A percentile compares a stretch with the other conserved stretches of the same genome.
These are phyloP conservation scores for Cladosporium oxysporum DNA, from an alignment of 2,329 filamentous ascomycete species.

Conservation along the genomic window DNA sequence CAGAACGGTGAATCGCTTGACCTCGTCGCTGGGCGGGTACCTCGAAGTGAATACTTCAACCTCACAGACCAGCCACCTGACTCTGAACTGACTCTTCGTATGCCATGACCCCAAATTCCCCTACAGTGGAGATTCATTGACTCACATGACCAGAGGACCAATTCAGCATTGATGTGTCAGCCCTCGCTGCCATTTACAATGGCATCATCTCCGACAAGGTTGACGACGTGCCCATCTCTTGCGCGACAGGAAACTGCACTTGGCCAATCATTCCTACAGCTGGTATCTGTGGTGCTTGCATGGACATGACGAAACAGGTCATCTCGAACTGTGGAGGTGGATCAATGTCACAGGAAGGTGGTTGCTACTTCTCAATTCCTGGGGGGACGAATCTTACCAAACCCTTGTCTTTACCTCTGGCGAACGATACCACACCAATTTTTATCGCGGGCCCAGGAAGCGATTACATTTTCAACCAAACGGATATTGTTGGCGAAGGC, in stretches of 20 bases:
- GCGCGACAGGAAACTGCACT: constrained; percentile 19
- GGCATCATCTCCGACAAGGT: constrained; percentile 10
- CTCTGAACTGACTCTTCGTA: constrained; percentile 3
- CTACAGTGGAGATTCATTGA: neutral
- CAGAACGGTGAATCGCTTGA: neutral
- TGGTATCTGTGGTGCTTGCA: constrained; percentile 19
- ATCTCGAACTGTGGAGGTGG: neutral
- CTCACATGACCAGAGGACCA: neutral
- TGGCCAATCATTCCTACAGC: constrained; percentile 18
- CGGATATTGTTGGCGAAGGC: constrained; percentile 8
- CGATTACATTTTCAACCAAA: constrained; percentile 11
- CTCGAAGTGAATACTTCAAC: constrained; percentile 8
- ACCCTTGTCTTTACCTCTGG: neutral
- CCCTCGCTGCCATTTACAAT: constrained; percentile 11
- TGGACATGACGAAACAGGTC: neutral
- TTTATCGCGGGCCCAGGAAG: constrained; percentile 5
- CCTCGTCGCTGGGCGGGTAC: neutral
- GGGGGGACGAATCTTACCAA: neutral
- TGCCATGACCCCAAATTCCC: neutral
- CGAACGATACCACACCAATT: neutral
- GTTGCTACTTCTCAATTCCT: constrained; percentile 6
- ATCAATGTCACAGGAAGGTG: neutral
- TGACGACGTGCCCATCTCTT: constrained; percentile 13
- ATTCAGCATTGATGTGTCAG: constrained; percentile 3
- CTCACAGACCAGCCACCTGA: neutral